Conservation (phyloP, 2,329 filamentous ascomycete genomes). For the Aspergillus udagawae region DNA sequence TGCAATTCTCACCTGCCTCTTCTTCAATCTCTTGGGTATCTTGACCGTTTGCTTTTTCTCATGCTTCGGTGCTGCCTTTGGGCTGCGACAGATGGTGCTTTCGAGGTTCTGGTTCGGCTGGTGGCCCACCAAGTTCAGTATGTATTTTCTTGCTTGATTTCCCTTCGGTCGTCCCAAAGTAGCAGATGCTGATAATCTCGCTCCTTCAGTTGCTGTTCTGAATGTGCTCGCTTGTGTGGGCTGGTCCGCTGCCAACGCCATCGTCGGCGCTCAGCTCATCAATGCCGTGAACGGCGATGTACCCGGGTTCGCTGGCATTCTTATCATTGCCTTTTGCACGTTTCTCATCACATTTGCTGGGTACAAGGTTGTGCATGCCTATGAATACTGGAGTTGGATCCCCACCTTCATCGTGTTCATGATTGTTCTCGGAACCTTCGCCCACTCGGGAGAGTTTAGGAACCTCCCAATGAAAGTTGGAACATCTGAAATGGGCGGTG, state of each 20-base stretch:
- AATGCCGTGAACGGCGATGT: conserved; percentile 67
- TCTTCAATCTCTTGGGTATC: conserved; percentile 72
- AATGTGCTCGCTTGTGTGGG: conserved; percentile 69
- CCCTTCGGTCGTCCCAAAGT: background rate
- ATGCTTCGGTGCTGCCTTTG: conserved; percentile 69
- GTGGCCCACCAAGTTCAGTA: conserved; percentile 64
- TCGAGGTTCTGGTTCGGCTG: conserved; percentile 73
- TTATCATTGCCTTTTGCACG: conserved; percentile 67
- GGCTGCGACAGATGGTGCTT: conserved; percentile 76
- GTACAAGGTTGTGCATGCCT: conserved; percentile 71
- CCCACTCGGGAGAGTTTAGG: conserved; percentile 61
- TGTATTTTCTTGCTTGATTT: conserved; percentile 24
- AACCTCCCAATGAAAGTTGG: conserved; percentile 60
- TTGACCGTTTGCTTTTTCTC: conserved; percentile 72
- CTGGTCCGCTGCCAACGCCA: conserved; percentile 73
- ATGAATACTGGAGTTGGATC: conserved; percentile 73
- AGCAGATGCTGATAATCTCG: conserved; percentile 7
- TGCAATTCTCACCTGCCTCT: conserved; percentile 65
- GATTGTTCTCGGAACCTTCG: conserved; percentile 65
- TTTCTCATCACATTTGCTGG: conserved; percentile 69
- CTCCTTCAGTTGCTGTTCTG: conserved; percentile 57
- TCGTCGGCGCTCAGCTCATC: conserved; percentile 74
- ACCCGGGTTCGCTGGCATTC: conserved; percentile 68
- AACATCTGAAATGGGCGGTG: conserved; percentile 54
- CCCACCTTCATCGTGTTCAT: conserved; percentile 70